phyloP scores from a whole-genome alignment of 2,329 filamentous ascomycete species.

The Zalaria sp. region DNA sequence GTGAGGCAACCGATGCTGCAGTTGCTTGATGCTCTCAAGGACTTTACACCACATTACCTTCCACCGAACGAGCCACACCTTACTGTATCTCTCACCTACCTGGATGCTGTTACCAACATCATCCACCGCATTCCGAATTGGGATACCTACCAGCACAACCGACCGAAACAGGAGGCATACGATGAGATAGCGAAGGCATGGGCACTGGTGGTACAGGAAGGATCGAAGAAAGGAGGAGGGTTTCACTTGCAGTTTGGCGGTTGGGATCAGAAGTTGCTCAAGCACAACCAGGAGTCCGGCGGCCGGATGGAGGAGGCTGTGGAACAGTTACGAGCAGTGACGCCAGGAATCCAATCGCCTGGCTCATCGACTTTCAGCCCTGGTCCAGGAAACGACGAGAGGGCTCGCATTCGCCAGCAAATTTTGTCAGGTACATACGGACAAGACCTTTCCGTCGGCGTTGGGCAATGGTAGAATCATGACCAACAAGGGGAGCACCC shows the following conservation, averaged over 20 bases:
- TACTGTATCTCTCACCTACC: conserved; percentile 69
- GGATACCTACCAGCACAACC: conserved; percentile 75
- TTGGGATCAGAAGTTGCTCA: conserved; percentile 78
- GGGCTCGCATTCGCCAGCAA: conserved; percentile 37
- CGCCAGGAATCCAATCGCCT: conserved; percentile 60
- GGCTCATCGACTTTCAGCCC: conserved; percentile 16
- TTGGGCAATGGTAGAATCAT: conserved; percentile 39
- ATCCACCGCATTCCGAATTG: conserved; percentile 84
- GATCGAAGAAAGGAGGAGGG: conserved; percentile 78
- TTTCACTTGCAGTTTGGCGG: conserved; percentile 79
- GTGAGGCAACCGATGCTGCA: conserved; percentile 68
- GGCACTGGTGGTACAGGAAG: conserved; percentile 81
- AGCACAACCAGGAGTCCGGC: conserved; percentile 77
- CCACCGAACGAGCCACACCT: conserved; percentile 79
- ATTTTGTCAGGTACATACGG: conserved; percentile 24
- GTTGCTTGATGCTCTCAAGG: conserved; percentile 76
- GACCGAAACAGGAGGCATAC: conserved; percentile 91
- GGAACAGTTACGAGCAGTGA: conserved; percentile 55
- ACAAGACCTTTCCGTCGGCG: conserved; percentile 41
- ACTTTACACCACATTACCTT: conserved; percentile 91
- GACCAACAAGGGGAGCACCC: neutral
- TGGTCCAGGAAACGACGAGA: conserved; percentile 15
- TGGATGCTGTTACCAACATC: conserved; percentile 80
- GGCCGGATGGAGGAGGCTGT: conserved; percentile 72
- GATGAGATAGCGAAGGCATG: conserved; percentile 92